Evolutionary conservation across 768 basidiomycete genomes (phyloP).

Genomic region (Boletus vermiculosoides): DNA sequence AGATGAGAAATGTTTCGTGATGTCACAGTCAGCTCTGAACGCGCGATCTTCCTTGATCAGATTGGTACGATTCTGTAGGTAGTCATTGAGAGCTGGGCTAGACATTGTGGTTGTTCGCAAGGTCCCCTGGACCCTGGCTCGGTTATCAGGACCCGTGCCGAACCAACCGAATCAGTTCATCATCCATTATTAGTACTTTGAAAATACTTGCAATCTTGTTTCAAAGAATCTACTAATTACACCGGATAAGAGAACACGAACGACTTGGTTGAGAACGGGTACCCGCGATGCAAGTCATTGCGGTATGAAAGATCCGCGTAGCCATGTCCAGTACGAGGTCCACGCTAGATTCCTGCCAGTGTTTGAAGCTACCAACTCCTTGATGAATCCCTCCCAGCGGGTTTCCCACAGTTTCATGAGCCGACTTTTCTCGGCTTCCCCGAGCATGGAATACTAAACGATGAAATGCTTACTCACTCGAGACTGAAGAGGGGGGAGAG

Average conservation of each 20-base stretch:
- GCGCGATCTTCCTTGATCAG: conserved; percentile 46
- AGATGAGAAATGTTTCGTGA: conserved; percentile 29
- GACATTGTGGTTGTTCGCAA: conserved; percentile 8
- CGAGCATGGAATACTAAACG: conserved; percentile 52
- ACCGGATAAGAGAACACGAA: not conserved
- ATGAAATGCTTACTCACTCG: not conserved
- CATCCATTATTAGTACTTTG: not conserved
- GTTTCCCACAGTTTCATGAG: conserved; percentile 46
- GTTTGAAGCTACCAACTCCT: conserved; percentile 30
- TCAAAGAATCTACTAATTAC: not conserved
- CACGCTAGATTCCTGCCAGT: not conserved
- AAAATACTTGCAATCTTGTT: not conserved
- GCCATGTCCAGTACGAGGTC: not conserved
- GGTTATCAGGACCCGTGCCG: not conserved
- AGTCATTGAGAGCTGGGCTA: conserved; percentile 1
- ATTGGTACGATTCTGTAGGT: conserved; percentile 18
- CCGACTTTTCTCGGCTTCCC: conserved; percentile 42
- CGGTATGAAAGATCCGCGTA: not conserved
- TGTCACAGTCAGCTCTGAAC: conserved; percentile 45
- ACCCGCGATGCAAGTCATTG: not conserved
- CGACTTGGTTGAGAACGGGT: not conserved
- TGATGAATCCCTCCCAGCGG: conserved; percentile 48
- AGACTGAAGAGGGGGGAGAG: not conserved
- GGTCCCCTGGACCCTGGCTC: too few relatives aligned
- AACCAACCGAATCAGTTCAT: not conserved